Evolutionary conservation across 2,329 filamentous ascomycete species (phyloP).

Genomic region (Fulvia fulva): DNA sequence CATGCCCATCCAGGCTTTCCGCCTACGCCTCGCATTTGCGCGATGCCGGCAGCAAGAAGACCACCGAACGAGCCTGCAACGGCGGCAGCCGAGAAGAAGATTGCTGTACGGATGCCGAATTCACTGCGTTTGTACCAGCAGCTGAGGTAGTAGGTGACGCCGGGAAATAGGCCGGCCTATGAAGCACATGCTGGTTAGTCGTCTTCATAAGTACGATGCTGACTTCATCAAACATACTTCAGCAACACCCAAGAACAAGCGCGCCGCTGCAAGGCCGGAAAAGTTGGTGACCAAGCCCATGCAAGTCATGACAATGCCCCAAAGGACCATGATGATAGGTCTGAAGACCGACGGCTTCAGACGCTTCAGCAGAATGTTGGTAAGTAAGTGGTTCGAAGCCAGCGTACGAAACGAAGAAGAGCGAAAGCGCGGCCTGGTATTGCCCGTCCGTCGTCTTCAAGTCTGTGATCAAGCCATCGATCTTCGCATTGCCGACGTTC

Average conservation of each 20-base stretch:
- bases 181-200: background rate
- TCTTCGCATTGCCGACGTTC: conserved; percentile 71
- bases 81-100: conserved; percentile 81
- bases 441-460: conserved; percentile 56
- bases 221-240: conserved; percentile 41
- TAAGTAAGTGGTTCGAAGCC: conserved; percentile 75
- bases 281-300: conserved; percentile 22
- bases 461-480: conserved; percentile 53
- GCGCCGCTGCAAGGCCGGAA: conserved; percentile 19
- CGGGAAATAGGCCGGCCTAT: conserved; percentile 58
- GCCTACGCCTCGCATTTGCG: conserved; percentile 62
- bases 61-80: conserved; percentile 75
- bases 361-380: conserved; percentile 74
- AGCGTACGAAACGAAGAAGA: conserved; percentile 85
- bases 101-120: conserved; percentile 72
- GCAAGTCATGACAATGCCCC: conserved; percentile 64
- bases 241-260: conserved; percentile 62
- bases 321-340: conserved; percentile 70
- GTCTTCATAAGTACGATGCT: background rate
- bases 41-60: conserved; percentile 66
- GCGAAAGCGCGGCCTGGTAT: conserved; percentile 72
- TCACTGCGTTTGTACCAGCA: conserved; percentile 80
- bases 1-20: conserved; percentile 32
- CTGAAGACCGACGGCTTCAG: conserved; percentile 68
- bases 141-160: conserved; percentile 72